phyloP scores from a whole-genome alignment of 1,139 yeast species.

The Saccharomycopsis hybrid region DNA sequence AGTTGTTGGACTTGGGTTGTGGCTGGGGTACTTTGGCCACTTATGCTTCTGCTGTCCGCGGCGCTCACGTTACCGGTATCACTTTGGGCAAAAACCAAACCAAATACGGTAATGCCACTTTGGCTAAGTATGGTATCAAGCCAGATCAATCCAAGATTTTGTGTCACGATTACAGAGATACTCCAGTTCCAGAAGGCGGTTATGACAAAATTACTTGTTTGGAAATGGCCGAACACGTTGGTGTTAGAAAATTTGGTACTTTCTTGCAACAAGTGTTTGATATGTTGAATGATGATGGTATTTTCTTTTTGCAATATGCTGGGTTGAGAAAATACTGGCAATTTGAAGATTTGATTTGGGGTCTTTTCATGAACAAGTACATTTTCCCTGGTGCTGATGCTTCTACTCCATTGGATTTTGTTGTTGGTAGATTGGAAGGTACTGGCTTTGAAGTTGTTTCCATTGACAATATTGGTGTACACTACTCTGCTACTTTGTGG shows the following conservation, averaged over 20 bases:
- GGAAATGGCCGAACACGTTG: slow-evolving; percentile 97
- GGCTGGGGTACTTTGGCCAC: slow-evolving; percentile 97
- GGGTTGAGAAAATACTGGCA: slow-evolving; percentile 93
- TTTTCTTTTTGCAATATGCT: slow-evolving; percentile 82
- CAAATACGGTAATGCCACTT: slow-evolving; percentile 74
- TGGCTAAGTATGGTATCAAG: slow-evolving; percentile 61
- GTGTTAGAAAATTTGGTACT: slow-evolving; percentile 73
- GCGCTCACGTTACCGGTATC: slow-evolving; percentile 84
- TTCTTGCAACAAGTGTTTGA: slow-evolving; percentile 78
- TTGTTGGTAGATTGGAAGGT: slow-evolving; percentile 68
- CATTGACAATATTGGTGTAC: slow-evolving; percentile 86
- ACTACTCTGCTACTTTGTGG: slow-evolving; percentile 88
- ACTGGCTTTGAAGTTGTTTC: slow-evolving; percentile 83
- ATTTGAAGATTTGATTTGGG: slow-evolving; percentile 92
- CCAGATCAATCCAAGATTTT: slow-evolving; percentile 67
- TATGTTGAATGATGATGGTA: slow-evolving; percentile 86
- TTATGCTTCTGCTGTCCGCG: slow-evolving; percentile 74
- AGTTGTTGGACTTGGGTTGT: slow-evolving; percentile 80
- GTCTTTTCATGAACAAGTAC: slow-evolving; percentile 92
- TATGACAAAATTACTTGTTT: slow-evolving; percentile 86
- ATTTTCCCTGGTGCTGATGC: slow-evolving; percentile 98
- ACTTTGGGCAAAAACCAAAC: slow-evolving; percentile 90
- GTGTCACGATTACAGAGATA: slow-evolving; percentile 86
- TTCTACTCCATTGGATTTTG: slow-evolving; percentile 86
- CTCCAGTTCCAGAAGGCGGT: slow-evolving; percentile 69